These are phyloP conservation scores for Penicillium macrosclerotiorum DNA, from an alignment of 495 filamentous ascomycete genomes.

Conservation along the genomic window DNA sequence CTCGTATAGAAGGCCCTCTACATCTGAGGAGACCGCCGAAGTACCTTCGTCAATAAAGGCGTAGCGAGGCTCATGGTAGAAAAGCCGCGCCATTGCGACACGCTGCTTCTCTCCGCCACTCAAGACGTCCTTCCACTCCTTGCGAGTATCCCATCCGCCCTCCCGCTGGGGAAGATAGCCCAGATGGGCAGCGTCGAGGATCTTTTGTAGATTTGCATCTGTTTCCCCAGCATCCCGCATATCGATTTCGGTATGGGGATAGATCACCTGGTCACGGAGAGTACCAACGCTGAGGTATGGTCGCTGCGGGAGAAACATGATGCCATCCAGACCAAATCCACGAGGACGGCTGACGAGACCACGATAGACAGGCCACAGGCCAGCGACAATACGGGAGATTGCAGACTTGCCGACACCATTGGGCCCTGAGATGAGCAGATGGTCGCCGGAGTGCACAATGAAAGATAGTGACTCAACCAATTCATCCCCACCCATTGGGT, in stretches of 20 bases:
- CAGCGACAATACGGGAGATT: constrained; percentile 84
- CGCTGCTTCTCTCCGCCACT: constrained; percentile 98
- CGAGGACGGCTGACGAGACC: constrained; percentile 86
- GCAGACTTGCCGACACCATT: constrained; percentile 95
- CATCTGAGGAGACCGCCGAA: constrained; percentile 87
- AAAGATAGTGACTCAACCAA: constrained; percentile 85
- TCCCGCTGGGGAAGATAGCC: constrained; percentile 90
- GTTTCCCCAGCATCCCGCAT: constrained; percentile 78
- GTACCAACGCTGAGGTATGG: constrained; percentile 96
- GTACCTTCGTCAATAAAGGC: constrained; percentile 96
- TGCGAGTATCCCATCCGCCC: constrained; percentile 93
- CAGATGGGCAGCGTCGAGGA: constrained; percentile 78
- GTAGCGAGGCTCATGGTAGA: constrained; percentile 94
- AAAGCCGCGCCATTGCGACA: constrained; percentile 80
- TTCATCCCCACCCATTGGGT: constrained; percentile 82
- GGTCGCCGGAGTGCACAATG: constrained; percentile 84
- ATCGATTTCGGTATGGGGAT: constrained; percentile 90
- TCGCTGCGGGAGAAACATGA: constrained; percentile 97
- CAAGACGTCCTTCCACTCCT: constrained; percentile 98
- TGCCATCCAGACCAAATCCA: constrained; percentile 75
- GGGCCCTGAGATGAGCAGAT: constrained; percentile 89
- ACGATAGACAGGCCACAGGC: constrained; percentile 94
- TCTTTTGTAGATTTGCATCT: constrained; percentile 69
- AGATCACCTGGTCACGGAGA: constrained; percentile 94
- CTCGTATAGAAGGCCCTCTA: constrained; percentile 92